Evolutionary conservation across 129 eudicot genomes (phyloP).

Genomic region (Artemisia tridentata): DNA sequence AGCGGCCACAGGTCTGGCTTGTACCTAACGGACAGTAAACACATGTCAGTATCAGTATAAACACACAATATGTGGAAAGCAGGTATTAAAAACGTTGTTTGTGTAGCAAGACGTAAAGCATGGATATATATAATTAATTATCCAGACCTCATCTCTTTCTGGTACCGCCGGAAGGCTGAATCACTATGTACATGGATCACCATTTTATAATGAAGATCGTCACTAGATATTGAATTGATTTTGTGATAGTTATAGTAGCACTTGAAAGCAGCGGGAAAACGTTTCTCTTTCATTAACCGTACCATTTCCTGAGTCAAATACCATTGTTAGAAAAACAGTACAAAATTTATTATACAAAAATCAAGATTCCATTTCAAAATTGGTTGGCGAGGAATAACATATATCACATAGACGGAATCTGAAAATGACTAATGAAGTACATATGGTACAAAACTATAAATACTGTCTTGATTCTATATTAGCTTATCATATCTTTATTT

Average conservation of each 20-base stretch:
- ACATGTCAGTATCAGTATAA: conserved; percentile 14
- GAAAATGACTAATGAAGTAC: not conserved
- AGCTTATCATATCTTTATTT: too few species aligned
- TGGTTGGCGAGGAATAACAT: not conserved
- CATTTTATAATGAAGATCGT: conserved; percentile 74
- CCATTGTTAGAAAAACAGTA: not conserved
- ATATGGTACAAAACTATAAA: not conserved
- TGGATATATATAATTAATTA: not conserved
- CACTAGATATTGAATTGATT: conserved; percentile 43
- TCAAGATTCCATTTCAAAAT: not conserved
- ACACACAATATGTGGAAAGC: not conserved
- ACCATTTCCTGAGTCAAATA: conserved; percentile 70
- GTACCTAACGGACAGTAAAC: conserved; percentile 42
- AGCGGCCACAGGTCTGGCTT: conserved; percentile 93
- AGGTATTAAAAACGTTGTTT: conserved; percentile 1
- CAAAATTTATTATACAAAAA: not conserved
- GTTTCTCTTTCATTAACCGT: conserved; percentile 78
- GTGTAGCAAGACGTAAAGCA: conserved; percentile 18
- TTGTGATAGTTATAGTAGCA: conserved; percentile 82
- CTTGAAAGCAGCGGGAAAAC: conserved; percentile 83
- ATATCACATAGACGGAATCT: not conserved
- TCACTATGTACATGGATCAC: conserved; percentile 95
- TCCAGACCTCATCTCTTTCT: conserved; percentile 83
- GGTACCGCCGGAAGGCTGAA: conserved; percentile 77
- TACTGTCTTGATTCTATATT: not conserved